phyloP scores from a whole-genome alignment of 108 stramenopile species.

The Fragilaria radians region DNA sequence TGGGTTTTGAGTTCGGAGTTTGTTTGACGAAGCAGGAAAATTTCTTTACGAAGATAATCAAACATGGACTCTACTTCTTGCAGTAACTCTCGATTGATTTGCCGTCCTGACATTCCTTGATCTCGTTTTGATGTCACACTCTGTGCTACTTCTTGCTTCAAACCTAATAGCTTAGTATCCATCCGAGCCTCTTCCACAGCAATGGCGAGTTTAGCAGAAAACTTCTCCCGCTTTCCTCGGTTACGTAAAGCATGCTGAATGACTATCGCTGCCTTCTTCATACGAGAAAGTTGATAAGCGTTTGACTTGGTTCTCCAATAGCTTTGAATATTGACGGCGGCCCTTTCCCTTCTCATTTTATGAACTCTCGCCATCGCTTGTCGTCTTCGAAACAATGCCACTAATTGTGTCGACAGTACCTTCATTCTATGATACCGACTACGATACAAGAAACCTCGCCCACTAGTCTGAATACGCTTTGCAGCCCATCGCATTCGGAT shows the following conservation, averaged over 20 bases:
- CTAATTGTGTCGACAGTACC: background rate
- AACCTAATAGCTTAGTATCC: background rate
- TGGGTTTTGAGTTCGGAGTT: conserved; percentile 36
- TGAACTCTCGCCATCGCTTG: background rate
- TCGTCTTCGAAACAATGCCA: conserved; percentile 4
- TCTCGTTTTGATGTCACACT: background rate
- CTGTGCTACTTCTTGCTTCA: background rate
- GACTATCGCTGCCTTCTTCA: conserved; percentile 27
- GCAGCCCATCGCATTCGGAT: background rate
- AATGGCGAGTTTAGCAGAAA: background rate
- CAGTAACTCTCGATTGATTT: conserved; percentile 35
- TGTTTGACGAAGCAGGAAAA: conserved; percentile 30
- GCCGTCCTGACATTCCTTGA: background rate
- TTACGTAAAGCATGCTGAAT: conserved; percentile 25
- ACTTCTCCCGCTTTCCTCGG: background rate
- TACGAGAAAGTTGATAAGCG: background rate
- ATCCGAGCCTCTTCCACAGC: conserved; percentile 7
- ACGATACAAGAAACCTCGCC: background rate
- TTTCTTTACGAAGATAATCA: conserved; percentile 45
- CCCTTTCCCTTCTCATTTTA: background rate
- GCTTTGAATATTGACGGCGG: background rate
- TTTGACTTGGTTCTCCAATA: background rate
- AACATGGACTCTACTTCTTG: conserved; percentile 50
- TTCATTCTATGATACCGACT: background rate
- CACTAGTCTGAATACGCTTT: background rate